Base-by-base conservation (phyloP, 805 yeast genomes). In the Saturnispora silvae region DNA sequence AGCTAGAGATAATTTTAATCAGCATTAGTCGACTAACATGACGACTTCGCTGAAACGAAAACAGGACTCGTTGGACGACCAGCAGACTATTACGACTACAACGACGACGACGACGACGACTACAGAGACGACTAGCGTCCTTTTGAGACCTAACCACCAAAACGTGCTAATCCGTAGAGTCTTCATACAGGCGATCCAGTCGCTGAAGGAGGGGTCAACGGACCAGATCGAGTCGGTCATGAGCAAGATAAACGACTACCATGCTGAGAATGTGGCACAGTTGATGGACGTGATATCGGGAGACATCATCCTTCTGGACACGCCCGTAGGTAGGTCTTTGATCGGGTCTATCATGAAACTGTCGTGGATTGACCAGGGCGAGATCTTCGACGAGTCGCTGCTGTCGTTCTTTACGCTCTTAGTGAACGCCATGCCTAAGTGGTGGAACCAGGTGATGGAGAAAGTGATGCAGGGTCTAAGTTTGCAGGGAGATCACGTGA, bases 361-460 rank as follows among this genome's bases (percentile, higher is more conserved):
- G 45, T 64, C 67, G 40, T 84, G 94, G 92, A 65, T 77, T 51
- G 35, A 44, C 20, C 43, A 41, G 31, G 28, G 43, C 5, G 62
- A 58, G 8, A 44, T 49, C 13, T 71, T 77, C 46, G 58, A 72
- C 19, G 61, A 65, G 34, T 61, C 66, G 33, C 86, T 81, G 57
- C 68, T 79, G 33, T 77, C 75, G 31, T 92, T 92, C 56, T 60
- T 84, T 32, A 68, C 75, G 31, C 82, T 87, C 20, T 66, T 89
- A 37, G 82, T 87, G 27, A 80, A 94, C 3, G 81, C 89, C 32
- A 67, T 78, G 42, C 97, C 97, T 6, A 83, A 77, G 56, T 89
- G 94, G 83, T 77, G 92, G 74, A 70, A 73, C 44, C 94, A 83
- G 41, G 83, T 89, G n/a, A 76, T 82, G 16, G 63, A 67, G 42